Evolutionary conservation across 441 rosid genomes (phyloP), one percentile per base, ranked within the genome.

Genomic region (Cnidoscolus chayamansa): DNA sequence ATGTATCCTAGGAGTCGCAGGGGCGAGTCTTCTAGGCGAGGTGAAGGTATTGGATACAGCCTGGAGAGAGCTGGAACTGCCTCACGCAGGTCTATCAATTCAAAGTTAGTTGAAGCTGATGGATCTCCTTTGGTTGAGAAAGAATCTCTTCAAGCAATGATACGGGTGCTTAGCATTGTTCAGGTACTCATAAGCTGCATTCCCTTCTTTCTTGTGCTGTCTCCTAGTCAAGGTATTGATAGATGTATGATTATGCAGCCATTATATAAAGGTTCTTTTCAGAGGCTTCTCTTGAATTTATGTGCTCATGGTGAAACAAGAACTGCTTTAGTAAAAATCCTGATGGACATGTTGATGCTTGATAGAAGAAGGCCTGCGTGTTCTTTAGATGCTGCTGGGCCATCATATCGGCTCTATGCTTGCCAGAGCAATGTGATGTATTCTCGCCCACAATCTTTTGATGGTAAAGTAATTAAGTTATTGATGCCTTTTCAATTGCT

Each of bases 1-100:
- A 93, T 93, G 99, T 91, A 95, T 76, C 92, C 98, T 67, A 87
- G 99, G 77, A 92, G 81, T 82, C 97, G 96, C 64, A 85, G 99
- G 79, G 98, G 95, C 79, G 99, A 93, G 88, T 79, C 97, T 68
- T 91, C 99, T 75, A 86, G 98, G 81, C 90, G 94, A 70, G 85
- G 84, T 78, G 98, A 93, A 81, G 92, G 92, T 72, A 76, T 85
- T 68, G 87, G 93, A 72, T 86, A 89, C 67, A 85, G 86, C 74
- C 82, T 86, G 54, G 94, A 88, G 49, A 84, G 97, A 81, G 83
- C 79, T 66, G 94, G 85, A 47, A 77, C 77, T 81, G 85, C 81
- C 58, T 81, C 97, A 19, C 96, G 96, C 40, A 91, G 98, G 72
- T 77, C 92, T 74, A 20, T 78, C 55, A 78, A 87, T 75, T 77